Conservation (phyloP, 2,329 filamentous ascomycete species). For the Fusarium setosum region DNA sequence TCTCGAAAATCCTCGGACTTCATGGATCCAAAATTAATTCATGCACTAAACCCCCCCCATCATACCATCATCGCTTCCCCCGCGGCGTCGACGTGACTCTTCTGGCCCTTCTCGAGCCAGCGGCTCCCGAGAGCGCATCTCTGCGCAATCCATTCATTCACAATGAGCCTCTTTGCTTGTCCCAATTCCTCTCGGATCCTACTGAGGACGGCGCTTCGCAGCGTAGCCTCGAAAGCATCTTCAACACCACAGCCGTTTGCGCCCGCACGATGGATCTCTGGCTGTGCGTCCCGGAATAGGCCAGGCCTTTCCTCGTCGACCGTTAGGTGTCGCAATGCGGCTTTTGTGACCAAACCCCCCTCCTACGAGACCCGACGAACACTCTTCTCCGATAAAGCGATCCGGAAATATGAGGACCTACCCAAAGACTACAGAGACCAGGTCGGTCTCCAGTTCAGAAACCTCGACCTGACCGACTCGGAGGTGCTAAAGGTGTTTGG, state of each 20-base stretch:
- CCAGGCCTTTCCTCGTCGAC: slow-evolving; percentile 14
- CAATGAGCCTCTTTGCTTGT: slow-evolving; percentile 45
- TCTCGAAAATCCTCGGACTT: slow-evolving; percentile 36
- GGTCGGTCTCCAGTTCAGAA: slow-evolving; percentile 64
- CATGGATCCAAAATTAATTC: slow-evolving; percentile 41
- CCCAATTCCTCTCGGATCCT: slow-evolving; percentile 46
- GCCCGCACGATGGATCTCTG: slow-evolving; percentile 40
- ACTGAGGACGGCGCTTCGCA: slow-evolving; percentile 43
- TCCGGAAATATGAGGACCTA: slow-evolving; percentile 68
- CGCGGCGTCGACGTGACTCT: slow-evolving; percentile 20
- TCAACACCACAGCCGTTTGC: slow-evolving; percentile 32
- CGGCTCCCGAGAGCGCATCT: slow-evolving; percentile 39
- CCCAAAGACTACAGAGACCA: slow-evolving; percentile 67
- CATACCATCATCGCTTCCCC: slow-evolving; percentile 28
- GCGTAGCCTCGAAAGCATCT: slow-evolving; percentile 34
- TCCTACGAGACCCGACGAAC: slow-evolving; percentile 43
- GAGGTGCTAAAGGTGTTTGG: slow-evolving; percentile 65
- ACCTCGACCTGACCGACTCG: slow-evolving; percentile 58
- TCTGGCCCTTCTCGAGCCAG: slow-evolving; percentile 31
- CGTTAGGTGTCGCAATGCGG: slow-evolving; percentile 13
- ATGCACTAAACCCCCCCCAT: slow-evolving; percentile 34
- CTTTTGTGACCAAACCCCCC: slow-evolving; percentile 23
- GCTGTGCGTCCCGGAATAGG: slow-evolving; percentile 14
- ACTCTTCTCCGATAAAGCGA: slow-evolving; percentile 51
- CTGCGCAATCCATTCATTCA: slow-evolving; percentile 34